Evolutionary conservation across 2,329 filamentous ascomycete genomes (phyloP), one percentile per base, ranked within the genome.

Genomic region (Gliomastix tumulicola): DNA sequence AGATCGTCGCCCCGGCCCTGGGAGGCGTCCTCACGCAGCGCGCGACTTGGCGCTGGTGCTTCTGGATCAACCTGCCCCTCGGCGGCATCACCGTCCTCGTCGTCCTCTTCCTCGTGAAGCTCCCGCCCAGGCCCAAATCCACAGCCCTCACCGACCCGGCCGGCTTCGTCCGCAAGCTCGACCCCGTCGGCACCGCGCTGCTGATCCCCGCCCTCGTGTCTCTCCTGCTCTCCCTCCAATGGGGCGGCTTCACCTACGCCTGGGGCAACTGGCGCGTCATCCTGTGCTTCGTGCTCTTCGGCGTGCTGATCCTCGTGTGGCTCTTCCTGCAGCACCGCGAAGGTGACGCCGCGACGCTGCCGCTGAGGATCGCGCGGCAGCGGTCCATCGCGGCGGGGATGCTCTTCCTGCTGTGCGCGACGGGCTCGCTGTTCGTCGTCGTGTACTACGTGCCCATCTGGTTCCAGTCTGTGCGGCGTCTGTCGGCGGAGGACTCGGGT

Each of bases 311-410:
- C 16, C 31, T 63, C 34, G 47, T 43, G 3, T 74, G 71, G 46
- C 36, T 62, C 12, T 38, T 43, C 4, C 44, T 57, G 2, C 56
- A 66, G 44, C 37, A 48, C 23, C 42, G 50, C n/a, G 46, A 49
- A 40, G 54, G 54, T 3, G 41, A 53, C 5, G 57, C 49, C 1
- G 62, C 60, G 2, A 66, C 57, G 2, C 45, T 64, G 4, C 55
- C 63, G 43, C 79, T 84, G 16, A 89, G 71, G 15, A 90, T 77
- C 8, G 92, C 77, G 25, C 74, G 74, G 41, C 82, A 80, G 38
- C 87, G 76, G 48, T 94, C 85, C 3, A 94, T 65, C 1, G 84
- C 86, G 1, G 88, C 88, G 11, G 59, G 54, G 11, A 47, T 57
- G 32, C 52, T 46, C 30, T 42, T 53, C 19, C 44, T 53, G 30